phyloP scores from a whole-genome alignment of 2,329 filamentous ascomycete species.

The Alternaria sp. region DNA sequence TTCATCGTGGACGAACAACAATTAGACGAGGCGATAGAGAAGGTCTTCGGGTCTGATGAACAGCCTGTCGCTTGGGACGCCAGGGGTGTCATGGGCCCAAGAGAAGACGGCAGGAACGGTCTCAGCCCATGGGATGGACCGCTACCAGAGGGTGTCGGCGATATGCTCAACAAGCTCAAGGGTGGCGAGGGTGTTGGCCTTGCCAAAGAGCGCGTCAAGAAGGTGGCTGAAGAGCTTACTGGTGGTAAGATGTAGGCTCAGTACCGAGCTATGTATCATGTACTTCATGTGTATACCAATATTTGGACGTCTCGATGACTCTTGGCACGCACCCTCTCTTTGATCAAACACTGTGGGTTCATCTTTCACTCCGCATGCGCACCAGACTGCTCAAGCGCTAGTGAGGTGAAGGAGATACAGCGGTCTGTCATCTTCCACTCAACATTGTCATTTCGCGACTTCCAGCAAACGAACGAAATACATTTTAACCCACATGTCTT shows the following conservation, averaged over 20 bases:
- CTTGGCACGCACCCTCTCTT: not conserved
- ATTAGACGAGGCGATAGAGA: slow-evolving; percentile 74
- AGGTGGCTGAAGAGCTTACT: slow-evolving; percentile 70
- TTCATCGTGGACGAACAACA: slow-evolving; percentile 87
- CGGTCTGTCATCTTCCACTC: not conserved
- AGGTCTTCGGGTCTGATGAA: slow-evolving; percentile 72
- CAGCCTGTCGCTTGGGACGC: slow-evolving; percentile 49
- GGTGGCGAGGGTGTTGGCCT: slow-evolving; percentile 49
- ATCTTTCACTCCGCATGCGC: not conserved
- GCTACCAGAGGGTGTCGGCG: slow-evolving; percentile 40
- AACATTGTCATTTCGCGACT: not conserved
- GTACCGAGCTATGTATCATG: not conserved
- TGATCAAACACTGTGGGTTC: not conserved
- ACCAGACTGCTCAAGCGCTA: not conserved
- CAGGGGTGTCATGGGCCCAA: slow-evolving; percentile 26
- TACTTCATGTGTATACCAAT: not conserved
- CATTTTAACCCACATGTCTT: not conserved
- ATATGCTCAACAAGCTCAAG: slow-evolving; percentile 45
- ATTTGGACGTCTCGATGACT: not conserved
- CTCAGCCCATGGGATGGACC: slow-evolving; percentile 41
- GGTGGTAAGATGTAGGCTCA: slow-evolving; percentile 63
- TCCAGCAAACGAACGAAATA: not conserved
- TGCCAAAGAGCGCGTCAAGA: slow-evolving; percentile 65
- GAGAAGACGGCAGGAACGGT: slow-evolving; percentile 29
- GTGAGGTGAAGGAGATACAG: not conserved